These are phyloP conservation scores for Cucumis melo DNA, from an alignment of 306 rosid species.

Conservation along the genomic window DNA sequence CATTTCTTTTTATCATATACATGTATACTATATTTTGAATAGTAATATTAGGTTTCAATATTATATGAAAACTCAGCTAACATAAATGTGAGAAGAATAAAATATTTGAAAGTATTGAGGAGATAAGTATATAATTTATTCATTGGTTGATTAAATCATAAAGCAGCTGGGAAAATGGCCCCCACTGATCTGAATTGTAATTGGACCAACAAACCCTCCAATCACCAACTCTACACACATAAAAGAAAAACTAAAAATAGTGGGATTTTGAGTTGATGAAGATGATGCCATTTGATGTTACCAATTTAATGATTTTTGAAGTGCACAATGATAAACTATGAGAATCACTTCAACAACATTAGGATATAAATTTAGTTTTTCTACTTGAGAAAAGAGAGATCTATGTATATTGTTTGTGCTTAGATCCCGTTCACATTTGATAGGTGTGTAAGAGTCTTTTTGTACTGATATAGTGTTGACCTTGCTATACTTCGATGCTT, in stretches of 20 bases:
- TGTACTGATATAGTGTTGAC: no score
- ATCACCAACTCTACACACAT: background rate
- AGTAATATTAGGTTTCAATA: no score
- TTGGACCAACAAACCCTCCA: background rate
- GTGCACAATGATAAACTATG: background rate
- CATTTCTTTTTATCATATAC: no score
- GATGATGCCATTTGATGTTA: background rate
- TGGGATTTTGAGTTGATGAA: background rate
- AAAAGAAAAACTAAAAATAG: background rate
- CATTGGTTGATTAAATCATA: background rate
- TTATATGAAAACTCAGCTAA: background rate
- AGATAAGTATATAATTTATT: background rate
- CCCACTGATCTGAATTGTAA: background rate
- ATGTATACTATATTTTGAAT: no score
- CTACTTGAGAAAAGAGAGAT: no score
- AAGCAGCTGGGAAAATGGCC: background rate
- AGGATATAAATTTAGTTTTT: background rate
- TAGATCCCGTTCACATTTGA: no score
- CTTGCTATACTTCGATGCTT: no score
- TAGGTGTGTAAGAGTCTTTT: no score
- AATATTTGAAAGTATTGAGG: background rate
- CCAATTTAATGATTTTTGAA: background rate
- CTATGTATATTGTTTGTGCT: no score
- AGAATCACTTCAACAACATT: background rate
- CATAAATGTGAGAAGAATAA: background rate